Evolutionary conservation across 306 rosid species (phyloP).

Genomic region (Malus fusca): DNA sequence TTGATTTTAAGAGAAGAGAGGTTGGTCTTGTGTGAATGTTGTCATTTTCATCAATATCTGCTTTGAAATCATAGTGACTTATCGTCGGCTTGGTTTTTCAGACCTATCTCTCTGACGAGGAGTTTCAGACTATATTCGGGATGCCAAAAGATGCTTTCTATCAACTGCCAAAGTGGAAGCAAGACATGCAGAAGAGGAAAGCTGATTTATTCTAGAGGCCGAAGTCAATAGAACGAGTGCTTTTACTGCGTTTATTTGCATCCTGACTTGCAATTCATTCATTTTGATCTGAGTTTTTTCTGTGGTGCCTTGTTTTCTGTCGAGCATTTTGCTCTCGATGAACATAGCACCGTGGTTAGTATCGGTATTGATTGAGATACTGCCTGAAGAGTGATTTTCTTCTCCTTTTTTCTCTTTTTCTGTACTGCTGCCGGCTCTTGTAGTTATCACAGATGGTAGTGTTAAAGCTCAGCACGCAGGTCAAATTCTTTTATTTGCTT

Average conservation of each 20-base stretch:
- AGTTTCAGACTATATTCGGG: conserved; percentile 63
- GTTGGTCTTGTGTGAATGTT: conserved; percentile 30
- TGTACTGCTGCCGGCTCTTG: conserved; percentile 39
- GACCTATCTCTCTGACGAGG: conserved; percentile 86
- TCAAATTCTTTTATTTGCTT: conserved; percentile 63
- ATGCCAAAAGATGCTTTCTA: conserved; percentile 73
- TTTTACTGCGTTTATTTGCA: conserved; percentile 24
- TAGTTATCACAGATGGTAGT: conserved; percentile 47
- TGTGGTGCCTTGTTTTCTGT: conserved; percentile 31
- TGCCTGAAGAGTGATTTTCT: conserved; percentile 66
- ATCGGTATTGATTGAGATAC: conserved; percentile 55
- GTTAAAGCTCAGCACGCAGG: conserved; percentile 36
- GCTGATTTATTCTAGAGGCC: conserved; percentile 61
- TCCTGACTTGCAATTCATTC: conserved; percentile 31
- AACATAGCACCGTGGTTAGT: conserved; percentile 41
- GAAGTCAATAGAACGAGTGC: conserved; percentile 16
- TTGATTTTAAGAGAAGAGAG: conserved; percentile 89
- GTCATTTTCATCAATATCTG: neutral
- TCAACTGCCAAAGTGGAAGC: conserved; percentile 92
- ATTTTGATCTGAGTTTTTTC: conserved; percentile 42
- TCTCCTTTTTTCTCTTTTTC: conserved; percentile 22
- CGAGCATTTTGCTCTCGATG: conserved; percentile 47
- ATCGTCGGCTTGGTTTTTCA: conserved; percentile 21
- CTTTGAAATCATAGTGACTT: neutral
- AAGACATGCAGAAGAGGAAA: conserved; percentile 94